Conservation (phyloP, 495 filamentous ascomycete genomes). For the Penicillium turbatum region DNA sequence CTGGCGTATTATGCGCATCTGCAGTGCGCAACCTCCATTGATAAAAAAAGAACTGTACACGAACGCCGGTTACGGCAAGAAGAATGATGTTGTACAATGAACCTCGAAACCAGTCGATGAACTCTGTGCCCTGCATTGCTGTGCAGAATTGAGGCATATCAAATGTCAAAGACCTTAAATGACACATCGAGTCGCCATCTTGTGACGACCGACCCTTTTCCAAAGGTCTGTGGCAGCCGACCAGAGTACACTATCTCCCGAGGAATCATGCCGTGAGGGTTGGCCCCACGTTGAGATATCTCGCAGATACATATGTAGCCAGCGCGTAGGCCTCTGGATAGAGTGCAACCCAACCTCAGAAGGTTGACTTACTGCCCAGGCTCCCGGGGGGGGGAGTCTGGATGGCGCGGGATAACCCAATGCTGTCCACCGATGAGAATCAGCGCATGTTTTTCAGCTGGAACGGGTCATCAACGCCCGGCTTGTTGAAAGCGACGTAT, state of each 20-base stretch:
- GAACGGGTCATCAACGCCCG: constrained; percentile 16
- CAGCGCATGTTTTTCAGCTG: constrained; percentile 15
- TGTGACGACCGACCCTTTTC: too few species aligned
- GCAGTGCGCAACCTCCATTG: neutral
- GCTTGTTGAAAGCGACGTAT: constrained; percentile 15
- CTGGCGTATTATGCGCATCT: neutral
- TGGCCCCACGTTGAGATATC: neutral
- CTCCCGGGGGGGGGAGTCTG: too few species aligned
- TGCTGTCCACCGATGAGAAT: neutral
- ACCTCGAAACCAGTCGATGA: neutral
- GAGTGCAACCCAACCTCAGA: too few species aligned
- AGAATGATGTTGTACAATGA: neutral
- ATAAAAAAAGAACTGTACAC: neutral
- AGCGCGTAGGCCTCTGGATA: too few species aligned
- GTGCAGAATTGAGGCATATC: neutral
- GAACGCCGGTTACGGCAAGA: neutral
- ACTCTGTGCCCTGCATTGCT: neutral
- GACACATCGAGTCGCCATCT: neutral
- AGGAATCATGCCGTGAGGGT: neutral
- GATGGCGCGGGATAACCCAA: neutral
- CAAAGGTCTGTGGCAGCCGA: neutral
- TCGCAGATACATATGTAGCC: neutral
- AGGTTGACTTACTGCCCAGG: too few species aligned
- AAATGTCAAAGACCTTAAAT: neutral
- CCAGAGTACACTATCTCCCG: neutral